phyloP scores from a whole-genome alignment of 2,329 filamentous ascomycete species.

The Neurospora sp. region DNA sequence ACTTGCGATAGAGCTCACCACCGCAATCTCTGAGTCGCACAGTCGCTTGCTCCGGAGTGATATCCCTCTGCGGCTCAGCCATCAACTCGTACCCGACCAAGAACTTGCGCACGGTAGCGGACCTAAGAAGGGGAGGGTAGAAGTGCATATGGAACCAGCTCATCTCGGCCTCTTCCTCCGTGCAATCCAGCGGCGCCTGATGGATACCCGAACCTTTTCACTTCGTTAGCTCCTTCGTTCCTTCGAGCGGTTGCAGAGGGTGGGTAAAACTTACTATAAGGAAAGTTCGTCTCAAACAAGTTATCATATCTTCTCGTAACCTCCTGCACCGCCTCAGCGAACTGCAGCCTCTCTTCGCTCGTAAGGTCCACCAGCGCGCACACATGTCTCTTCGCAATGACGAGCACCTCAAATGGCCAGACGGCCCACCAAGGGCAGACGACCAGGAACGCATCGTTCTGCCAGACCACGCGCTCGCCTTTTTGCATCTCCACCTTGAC shows the following conservation, averaged over 20 bases:
- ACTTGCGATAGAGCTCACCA: slow-evolving; percentile 75
- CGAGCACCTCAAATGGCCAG: slow-evolving; percentile 94
- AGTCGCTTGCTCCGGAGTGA: slow-evolving; percentile 92
- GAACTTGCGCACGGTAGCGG: slow-evolving; percentile 91
- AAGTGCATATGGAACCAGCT: slow-evolving; percentile 97
- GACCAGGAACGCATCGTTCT: slow-evolving; percentile 76
- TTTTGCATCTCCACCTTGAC: slow-evolving; percentile 73
- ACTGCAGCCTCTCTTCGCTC: slow-evolving; percentile 55
- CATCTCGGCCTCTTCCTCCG: slow-evolving; percentile 71
- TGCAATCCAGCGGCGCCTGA: slow-evolving; percentile 80
- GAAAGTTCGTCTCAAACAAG: slow-evolving; percentile 91
- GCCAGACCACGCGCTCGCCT: slow-evolving; percentile 75
- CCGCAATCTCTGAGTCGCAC: slow-evolving; percentile 64
- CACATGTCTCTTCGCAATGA: slow-evolving; percentile 76
- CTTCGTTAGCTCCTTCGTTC: slow-evolving; percentile 12
- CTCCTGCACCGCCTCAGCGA: slow-evolving; percentile 80
- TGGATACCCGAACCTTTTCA: slow-evolving; percentile 75
- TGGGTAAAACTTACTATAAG: slow-evolving; percentile 61
- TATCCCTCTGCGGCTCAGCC: slow-evolving; percentile 96
- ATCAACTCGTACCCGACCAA: slow-evolving; percentile 93
- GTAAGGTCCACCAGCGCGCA: slow-evolving; percentile 76
- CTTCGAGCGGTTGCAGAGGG: background rate
- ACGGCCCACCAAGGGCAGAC: slow-evolving; percentile 96
- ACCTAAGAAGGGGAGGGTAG: slow-evolving; percentile 85
- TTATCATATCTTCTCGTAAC: slow-evolving; percentile 92